Percentiles rank a stretch among this genome's conserved stretches.
Evolutionary conservation across 108 stramenopile genomes (phyloP).

Genomic region (Nannochloropsis salina): DNA sequence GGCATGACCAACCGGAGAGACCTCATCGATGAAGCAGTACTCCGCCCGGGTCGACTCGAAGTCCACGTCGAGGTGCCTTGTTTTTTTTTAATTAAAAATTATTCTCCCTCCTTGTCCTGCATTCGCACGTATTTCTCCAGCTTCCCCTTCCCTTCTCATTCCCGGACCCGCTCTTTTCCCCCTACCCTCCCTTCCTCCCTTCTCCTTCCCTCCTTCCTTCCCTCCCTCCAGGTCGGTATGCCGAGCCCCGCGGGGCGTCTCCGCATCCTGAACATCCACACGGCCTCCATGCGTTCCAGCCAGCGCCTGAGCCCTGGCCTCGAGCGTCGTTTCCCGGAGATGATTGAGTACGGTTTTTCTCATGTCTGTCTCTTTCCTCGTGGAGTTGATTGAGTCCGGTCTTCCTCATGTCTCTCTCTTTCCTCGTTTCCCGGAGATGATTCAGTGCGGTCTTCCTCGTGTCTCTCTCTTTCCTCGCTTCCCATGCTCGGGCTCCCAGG

Average conservation of each 20-base stretch:
- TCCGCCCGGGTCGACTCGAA: conserved; percentile 72
- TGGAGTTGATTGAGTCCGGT: too few species aligned
- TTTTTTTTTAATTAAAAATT: neutral
- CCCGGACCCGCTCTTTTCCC: neutral
- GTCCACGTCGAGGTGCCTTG: conserved; percentile 65
- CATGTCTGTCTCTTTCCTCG: too few species aligned
- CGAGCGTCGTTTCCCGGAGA: neutral
- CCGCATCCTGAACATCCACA: neutral
- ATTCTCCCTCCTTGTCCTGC: neutral
- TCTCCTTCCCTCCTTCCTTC: neutral
- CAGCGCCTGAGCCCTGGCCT: neutral
- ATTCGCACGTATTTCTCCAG: neutral
- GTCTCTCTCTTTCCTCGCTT: neutral
- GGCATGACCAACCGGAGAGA: conserved; percentile 48
- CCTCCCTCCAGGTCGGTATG: neutral
- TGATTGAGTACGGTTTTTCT: neutral
- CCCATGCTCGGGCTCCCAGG: too few species aligned
- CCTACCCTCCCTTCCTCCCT: neutral
- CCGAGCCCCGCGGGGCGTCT: neutral
- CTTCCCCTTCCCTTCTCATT: neutral
- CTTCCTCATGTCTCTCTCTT: too few species aligned
- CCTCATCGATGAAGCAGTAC: conserved; percentile 66
- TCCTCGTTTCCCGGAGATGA: too few species aligned
- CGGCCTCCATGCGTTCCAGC: neutral
- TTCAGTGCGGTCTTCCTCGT: too few species aligned